Conservation (phyloP, 163 green algal species). For the Coccomyxa subellipsoidea region DNA sequence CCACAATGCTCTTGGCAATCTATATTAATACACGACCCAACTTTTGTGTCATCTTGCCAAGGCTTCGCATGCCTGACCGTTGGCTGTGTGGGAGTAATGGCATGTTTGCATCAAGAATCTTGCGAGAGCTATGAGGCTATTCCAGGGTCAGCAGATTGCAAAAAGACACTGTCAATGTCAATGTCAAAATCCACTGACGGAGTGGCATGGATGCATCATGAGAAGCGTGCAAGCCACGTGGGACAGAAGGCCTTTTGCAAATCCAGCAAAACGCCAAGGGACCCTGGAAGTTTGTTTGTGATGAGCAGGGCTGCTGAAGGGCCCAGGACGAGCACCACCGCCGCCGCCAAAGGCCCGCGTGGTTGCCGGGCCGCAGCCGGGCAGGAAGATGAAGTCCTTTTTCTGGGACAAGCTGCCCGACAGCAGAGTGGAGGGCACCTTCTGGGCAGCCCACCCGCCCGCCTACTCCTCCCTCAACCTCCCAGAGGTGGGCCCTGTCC, state of each 20-base stretch:
- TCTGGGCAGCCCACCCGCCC: conserved; percentile 39
- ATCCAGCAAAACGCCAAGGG: too few species aligned
- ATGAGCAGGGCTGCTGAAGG: not conserved
- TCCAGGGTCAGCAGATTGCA: too few species aligned
- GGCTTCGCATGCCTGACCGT: too few species aligned
- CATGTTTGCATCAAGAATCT: too few species aligned
- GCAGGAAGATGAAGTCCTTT: conserved; percentile 39
- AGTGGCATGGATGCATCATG: too few species aligned
- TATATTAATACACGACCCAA: not conserved
- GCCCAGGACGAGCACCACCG: not conserved
- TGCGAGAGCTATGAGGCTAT: too few species aligned
- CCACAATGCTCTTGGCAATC: not conserved
- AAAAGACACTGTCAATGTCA: too few species aligned
- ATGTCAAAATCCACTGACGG: too few species aligned
- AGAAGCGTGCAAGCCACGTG: too few species aligned
- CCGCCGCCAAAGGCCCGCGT: not conserved
- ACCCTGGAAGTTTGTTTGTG: not conserved
- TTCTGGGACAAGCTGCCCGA: conserved; percentile 54
- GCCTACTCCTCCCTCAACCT: conserved; percentile 25
- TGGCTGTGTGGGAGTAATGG: too few species aligned
- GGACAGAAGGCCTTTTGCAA: too few species aligned
- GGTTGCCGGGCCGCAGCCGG: conserved; percentile 34
- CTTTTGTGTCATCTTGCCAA: too few species aligned
- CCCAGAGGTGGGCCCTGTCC: conserved; percentile 7
- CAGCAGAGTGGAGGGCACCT: conserved; percentile 36